Conservation (phyloP, 2,329 filamentous ascomycete genomes). For the Fusarium sp. region DNA sequence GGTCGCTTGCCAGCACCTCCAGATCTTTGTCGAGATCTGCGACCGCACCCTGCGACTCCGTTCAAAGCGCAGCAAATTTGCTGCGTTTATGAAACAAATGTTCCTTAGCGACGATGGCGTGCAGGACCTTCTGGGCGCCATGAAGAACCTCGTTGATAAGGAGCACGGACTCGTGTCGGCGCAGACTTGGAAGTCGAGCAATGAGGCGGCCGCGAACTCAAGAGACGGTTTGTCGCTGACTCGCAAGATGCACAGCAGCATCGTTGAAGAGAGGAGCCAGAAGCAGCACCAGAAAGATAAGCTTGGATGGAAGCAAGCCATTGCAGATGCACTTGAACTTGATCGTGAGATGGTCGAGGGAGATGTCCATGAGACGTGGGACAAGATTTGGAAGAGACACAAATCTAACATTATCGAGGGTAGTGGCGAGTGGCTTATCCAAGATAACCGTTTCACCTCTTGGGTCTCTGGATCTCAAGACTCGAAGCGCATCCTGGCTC, state of each 20-base stretch:
- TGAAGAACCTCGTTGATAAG: background rate
- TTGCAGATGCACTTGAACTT: background rate
- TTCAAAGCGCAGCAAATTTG: background rate
- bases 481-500: background rate
- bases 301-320: background rate
- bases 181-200: background rate
- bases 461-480: background rate
- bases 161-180: background rate
- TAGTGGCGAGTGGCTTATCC: background rate
- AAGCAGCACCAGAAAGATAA: background rate
- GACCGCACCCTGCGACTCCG: background rate
- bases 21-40: slow-evolving; percentile 7
- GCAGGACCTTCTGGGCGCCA: background rate
- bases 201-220: background rate
- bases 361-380: background rate
- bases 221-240: background rate
- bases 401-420: background rate
- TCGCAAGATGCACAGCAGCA: background rate
- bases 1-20: slow-evolving; percentile 1
- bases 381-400: background rate
- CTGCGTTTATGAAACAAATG: slow-evolving; percentile 8
- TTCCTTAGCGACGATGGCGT: slow-evolving; percentile 9
- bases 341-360: background rate
- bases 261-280: background rate
- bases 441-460: background rate